phyloP scores from a whole-genome alignment of 331 rosid genomes.

The Quercus tomentella region DNA sequence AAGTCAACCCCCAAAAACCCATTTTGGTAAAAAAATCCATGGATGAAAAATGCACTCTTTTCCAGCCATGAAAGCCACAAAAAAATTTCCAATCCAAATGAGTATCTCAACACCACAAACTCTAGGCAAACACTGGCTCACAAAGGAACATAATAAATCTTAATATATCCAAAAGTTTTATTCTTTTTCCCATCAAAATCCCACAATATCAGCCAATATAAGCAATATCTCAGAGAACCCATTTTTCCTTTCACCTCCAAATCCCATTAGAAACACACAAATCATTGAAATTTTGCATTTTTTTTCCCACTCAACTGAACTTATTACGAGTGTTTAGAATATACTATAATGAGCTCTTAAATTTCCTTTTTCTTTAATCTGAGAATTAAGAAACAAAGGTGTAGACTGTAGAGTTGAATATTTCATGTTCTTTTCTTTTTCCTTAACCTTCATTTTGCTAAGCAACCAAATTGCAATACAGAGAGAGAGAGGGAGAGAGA shows the following conservation, averaged over 20 bases:
- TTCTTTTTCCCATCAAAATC: background rate
- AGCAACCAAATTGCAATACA: background rate
- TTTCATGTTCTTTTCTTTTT: too few relatives aligned
- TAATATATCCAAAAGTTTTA: background rate
- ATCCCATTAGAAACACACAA: background rate
- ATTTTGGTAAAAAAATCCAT: too few relatives aligned
- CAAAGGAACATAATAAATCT: too few relatives aligned
- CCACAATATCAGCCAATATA: background rate
- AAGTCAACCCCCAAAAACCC: too few relatives aligned
- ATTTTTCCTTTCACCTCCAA: background rate
- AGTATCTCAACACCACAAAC: too few relatives aligned
- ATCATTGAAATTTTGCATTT: too few relatives aligned
- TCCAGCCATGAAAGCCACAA: too few relatives aligned
- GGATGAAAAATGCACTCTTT: too few relatives aligned
- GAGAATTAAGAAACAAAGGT: background rate
- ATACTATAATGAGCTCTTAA: background rate
- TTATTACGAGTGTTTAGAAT: background rate
- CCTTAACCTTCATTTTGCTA: background rate
- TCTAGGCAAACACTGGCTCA: too few relatives aligned
- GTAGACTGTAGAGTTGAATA: too few relatives aligned
- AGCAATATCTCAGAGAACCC: too few relatives aligned
- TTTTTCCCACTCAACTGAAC: background rate
- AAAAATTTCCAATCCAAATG: too few relatives aligned
- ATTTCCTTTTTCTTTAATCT: background rate
- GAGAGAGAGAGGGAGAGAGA: background rate